These are phyloP conservation scores for Neonectria ditissima DNA, from an alignment of 2,329 filamentous ascomycete species.

Conservation along the genomic window DNA sequence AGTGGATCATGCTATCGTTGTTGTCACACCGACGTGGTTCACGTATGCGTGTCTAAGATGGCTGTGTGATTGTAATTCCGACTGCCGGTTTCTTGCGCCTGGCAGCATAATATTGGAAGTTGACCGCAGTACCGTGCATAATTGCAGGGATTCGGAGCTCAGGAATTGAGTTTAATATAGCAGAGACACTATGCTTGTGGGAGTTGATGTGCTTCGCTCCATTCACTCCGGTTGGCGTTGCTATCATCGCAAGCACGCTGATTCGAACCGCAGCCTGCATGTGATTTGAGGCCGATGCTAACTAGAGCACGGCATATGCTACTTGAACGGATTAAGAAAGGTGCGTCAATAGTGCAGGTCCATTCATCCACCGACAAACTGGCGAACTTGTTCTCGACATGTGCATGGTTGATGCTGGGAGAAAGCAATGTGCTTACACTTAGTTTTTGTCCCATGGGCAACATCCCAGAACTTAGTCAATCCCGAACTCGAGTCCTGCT, in stretches of 20 bases:
- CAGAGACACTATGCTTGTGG: background rate
- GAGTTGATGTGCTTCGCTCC: background rate
- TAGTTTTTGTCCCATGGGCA: background rate
- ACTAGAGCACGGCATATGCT: background rate
- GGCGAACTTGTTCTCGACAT: conserved; percentile 32
- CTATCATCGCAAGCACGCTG: background rate
- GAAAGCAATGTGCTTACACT: background rate
- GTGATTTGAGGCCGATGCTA: background rate
- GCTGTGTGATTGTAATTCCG: background rate
- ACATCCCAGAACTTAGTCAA: background rate
- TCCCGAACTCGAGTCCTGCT: background rate
- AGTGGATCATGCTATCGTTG: background rate
- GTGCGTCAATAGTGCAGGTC: conserved; percentile 10
- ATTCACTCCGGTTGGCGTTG: background rate
- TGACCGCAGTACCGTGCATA: background rate
- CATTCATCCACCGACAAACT: conserved; percentile 14
- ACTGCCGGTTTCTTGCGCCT: background rate
- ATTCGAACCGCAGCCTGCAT: background rate
- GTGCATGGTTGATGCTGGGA: conserved; percentile 17
- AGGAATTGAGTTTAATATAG: background rate
- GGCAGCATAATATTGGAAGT: background rate
- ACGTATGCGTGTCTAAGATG: background rate
- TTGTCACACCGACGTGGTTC: background rate
- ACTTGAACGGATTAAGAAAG: background rate
- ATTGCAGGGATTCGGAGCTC: background rate